These are phyloP conservation scores for Apodospora peruviana DNA, from an alignment of 495 filamentous ascomycete genomes.

Conservation along the genomic window DNA sequence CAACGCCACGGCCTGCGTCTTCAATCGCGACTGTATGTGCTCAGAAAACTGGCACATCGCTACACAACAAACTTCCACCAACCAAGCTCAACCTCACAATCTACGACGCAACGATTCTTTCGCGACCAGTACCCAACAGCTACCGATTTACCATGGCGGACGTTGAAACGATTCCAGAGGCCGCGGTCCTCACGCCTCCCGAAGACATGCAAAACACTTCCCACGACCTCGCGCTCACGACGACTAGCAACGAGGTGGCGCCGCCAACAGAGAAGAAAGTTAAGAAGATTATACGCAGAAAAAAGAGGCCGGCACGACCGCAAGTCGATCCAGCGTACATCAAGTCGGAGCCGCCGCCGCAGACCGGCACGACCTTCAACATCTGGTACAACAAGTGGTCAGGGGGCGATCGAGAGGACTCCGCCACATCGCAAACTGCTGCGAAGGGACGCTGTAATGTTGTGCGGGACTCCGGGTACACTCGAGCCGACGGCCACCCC, in stretches of 20 bases:
- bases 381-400: slow-evolving; percentile 80
- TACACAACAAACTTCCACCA: no score
- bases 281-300: slow-evolving; percentile 61
- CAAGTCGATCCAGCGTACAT: slow-evolving; percentile 82
- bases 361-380: slow-evolving; percentile 91
- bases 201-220: neutral
- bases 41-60: no score
- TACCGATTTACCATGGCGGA: slow-evolving; percentile 7
- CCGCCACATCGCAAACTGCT: slow-evolving; percentile 50
- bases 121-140: no score
- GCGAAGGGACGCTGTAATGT: slow-evolving; percentile 79
- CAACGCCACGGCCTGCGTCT: no score
- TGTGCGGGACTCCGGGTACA: slow-evolving; percentile 78
- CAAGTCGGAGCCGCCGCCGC: slow-evolving; percentile 70
- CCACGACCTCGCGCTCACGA: slow-evolving; percentile 28
- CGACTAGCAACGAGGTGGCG: slow-evolving; percentile 40
- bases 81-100: neutral
- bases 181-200: neutral
- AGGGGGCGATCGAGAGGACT: slow-evolving; percentile 87
- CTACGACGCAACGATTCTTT: neutral
- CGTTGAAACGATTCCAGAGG: neutral
- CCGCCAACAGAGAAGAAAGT: slow-evolving; percentile 47
- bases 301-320: slow-evolving; percentile 62
- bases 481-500: slow-evolving; percentile 65
- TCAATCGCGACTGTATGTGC: no score